Evolutionary conservation across 768 basidiomycete genomes (phyloP), one percentile per base, ranked within the genome.

Genomic region (Panellus pusillus): DNA sequence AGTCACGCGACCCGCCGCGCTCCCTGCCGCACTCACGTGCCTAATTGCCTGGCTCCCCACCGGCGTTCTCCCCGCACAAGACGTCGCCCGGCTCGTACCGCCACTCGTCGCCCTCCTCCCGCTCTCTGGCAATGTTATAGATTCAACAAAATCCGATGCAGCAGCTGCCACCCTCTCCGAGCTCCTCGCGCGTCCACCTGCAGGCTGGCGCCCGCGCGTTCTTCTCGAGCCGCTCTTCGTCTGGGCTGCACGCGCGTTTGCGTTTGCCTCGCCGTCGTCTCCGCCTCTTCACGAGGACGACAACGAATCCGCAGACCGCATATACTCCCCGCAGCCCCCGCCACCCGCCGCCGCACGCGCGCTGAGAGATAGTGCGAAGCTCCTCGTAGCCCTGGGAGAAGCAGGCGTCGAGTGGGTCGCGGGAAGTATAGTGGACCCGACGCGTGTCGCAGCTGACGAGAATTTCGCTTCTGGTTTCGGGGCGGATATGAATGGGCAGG

Each of bases 221-320:
- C 77, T 95, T 28, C 93, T 93, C 0, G 90, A 94, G 63, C 94
- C 94, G 2, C 72, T 98, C 7, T 73, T 97, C n/a, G 70, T 84
- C 3, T 98, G 93, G 92, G 64, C 86, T 0, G 78, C 20, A 1
- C 31, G 37, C 6, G n/a, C 42, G 17, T 50, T 47, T 35, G 32
- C 32, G 11, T 35, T 35, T 14, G 14, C 11, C 43, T 28, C 20
- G 13, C 37, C 27, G 24, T 24, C 24, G 24, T 24, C 24, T 24
- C 24, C 24, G 24, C 24, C 24, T 24, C 24, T 24, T 19, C n/a
- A 40, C 20, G 15, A 11, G 2, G 85, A 54, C 66, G 72, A 0
- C 72, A 77, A 40, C 20, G 91, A 87, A 14, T 8, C 67, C 72
- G 20, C 62, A 65, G 12, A 80, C 89, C 18, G 65, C 80, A 77